These are phyloP conservation scores for Sistotremastrum suecicum DNA, from an alignment of 768 basidiomycete genomes.

Conservation along the genomic window DNA sequence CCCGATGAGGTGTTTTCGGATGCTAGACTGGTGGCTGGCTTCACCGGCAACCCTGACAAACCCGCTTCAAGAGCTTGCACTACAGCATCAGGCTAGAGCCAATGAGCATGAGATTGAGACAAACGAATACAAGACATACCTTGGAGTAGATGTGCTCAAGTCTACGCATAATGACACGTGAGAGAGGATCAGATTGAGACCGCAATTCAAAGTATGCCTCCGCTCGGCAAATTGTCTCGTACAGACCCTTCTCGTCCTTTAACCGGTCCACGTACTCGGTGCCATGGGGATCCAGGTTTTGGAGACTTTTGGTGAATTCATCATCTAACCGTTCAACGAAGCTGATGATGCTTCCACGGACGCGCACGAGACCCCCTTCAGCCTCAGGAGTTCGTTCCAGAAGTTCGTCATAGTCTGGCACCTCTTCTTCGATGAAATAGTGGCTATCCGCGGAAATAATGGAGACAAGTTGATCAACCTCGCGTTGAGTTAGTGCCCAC, in stretches of 20 bases:
- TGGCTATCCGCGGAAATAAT: conserved; percentile 56
- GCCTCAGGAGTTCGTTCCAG: conserved; percentile 64
- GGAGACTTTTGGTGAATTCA: conserved; percentile 93
- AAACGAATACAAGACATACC: conserved; percentile 30
- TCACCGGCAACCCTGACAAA: conserved; percentile 40
- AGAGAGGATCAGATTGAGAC: conserved; percentile 60
- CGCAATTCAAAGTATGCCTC: conserved; percentile 85
- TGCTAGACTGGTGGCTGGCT: conserved; percentile 47
- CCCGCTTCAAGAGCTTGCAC: conserved; percentile 78
- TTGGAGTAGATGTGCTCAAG: conserved; percentile 98
- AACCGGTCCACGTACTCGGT: conserved; percentile 97
- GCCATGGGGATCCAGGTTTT: conserved; percentile 97
- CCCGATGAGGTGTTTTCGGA: conserved; percentile 43
- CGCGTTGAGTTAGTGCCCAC: conserved; percentile 76
- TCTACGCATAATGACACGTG: conserved; percentile 85
- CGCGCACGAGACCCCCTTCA: conserved; percentile 64
- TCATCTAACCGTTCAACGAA: conserved; percentile 95
- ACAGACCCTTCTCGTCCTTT: conserved; percentile 90
- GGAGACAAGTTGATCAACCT: conserved; percentile 78
- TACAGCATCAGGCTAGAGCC: conserved; percentile 73
- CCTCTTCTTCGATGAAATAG: conserved; percentile 78
- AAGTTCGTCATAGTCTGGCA: conserved; percentile 85
- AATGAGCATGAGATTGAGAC: conserved; percentile 5
- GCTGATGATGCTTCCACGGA: conserved; percentile 92
- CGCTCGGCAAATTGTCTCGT: conserved; percentile 84